A percentile compares a stretch with the other conserved stretches of the same genome.
Evolutionary conservation across 177 flowering plant genomes (phyloP).

Genomic region (Telopea speciosissima): DNA sequence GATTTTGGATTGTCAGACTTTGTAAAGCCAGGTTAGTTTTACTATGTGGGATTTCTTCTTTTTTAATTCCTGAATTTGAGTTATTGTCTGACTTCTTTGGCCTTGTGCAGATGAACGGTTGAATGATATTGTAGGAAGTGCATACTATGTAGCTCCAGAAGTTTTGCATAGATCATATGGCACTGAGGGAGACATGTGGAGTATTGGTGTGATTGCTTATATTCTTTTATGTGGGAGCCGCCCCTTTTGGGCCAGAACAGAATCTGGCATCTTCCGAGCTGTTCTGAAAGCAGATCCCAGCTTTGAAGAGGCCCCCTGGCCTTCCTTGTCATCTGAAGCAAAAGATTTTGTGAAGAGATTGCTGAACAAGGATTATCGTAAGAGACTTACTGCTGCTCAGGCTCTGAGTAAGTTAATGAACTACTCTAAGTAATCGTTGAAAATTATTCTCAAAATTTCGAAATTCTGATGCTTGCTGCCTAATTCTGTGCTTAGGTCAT

Average conservation of each 20-base stretch:
- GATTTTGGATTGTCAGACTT: constrained; percentile 44
- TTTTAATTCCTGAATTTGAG: background rate
- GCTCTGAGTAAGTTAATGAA: constrained; percentile 60
- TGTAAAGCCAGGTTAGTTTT: constrained; percentile 37
- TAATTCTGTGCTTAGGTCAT: constrained; percentile 56
- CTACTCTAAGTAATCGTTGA: background rate
- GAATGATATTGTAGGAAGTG: constrained; percentile 45
- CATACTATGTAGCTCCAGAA: constrained; percentile 92
- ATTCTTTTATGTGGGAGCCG: constrained; percentile 89
- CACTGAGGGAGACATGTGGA: constrained; percentile 95
- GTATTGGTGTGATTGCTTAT: constrained; percentile 88
- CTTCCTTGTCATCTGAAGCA: constrained; percentile 67
- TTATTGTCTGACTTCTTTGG: constrained; percentile 3
- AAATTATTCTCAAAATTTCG: background rate
- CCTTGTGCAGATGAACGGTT: constrained; percentile 34
- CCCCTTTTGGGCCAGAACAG: constrained; percentile 97
- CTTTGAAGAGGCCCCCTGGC: constrained; percentile 91
- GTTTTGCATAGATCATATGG: constrained; percentile 81
- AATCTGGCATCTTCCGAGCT: constrained; percentile 85
- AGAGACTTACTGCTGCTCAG: constrained; percentile 83
- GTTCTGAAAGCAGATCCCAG: constrained; percentile 85
- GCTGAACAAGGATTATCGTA: constrained; percentile 74
- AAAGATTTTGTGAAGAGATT: constrained; percentile 80
- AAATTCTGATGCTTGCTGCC: constrained; percentile 11
- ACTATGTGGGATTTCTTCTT: background rate